Percentiles rank a stretch among this genome's conserved stretches.
phyloP scores from a whole-genome alignment of 495 filamentous ascomycete genomes.

The Chaetomium tenue region DNA sequence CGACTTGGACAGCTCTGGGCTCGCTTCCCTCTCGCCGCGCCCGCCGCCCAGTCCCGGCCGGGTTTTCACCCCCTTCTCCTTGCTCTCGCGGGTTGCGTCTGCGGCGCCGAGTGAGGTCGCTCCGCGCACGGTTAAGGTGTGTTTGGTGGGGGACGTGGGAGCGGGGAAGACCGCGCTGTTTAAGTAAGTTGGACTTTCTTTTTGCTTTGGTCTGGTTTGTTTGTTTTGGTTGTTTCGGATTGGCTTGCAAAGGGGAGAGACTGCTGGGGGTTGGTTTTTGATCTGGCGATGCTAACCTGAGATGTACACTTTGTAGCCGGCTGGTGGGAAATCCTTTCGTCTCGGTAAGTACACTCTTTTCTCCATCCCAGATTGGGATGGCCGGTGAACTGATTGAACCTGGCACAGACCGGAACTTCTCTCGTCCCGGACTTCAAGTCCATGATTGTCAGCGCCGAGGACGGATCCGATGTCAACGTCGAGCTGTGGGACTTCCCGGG shows the following conservation, averaged over 20 bases:
- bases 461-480: slow-evolving; percentile 19
- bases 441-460: slow-evolving; percentile 13
- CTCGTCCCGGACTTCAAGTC: slow-evolving; percentile 21
- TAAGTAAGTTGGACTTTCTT: slow-evolving; percentile 18
- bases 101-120: neutral
- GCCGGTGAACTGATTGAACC: neutral
- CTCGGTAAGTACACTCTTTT: neutral
- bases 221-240: neutral
- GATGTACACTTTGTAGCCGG: slow-evolving; percentile 14
- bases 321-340: neutral
- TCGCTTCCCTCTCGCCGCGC: too few relatives aligned
- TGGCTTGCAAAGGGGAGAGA: neutral
- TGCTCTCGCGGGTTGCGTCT: slow-evolving; percentile 7
- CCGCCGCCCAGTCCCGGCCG: neutral
- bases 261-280: neutral
- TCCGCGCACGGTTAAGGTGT: slow-evolving; percentile 26
- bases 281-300: slow-evolving; percentile 9
- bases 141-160: slow-evolving; percentile 25
- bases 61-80: slow-evolving; percentile 14
- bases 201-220: neutral
- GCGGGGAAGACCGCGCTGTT: slow-evolving; percentile 31
- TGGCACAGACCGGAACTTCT: slow-evolving; percentile 21
- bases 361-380: neutral
- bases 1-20: too few relatives aligned
- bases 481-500: slow-evolving; percentile 39